Evolutionary conservation across 1,139 yeast genomes (phyloP), one percentile per base, ranked within the genome.

Genomic region (Blastobotrys illinoisensis): DNA sequence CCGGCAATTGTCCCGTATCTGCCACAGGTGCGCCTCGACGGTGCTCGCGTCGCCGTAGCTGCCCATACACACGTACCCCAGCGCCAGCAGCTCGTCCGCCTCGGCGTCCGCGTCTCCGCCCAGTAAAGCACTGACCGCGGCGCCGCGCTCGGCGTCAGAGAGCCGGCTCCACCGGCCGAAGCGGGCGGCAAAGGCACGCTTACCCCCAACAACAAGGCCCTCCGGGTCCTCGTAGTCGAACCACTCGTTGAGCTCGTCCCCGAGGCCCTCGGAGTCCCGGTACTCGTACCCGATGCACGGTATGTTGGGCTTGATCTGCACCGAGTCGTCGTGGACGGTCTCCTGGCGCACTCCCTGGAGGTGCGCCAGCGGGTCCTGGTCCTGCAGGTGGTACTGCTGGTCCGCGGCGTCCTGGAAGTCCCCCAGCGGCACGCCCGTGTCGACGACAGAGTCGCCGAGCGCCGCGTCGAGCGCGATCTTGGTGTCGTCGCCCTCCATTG

Each of bases 61-160:
- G 0, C 86, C 86, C 49, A 64, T 61, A 0, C 76, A 60, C 53
- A 70, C 76, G 62, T 79, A 80, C 3, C 64, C 48, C 9, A 73
- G 49, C 32, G 64, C 58, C 23, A 57, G 52, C 36, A 54, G 56
- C 51, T 54, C 40, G 49, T 44, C 43, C 45, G n/a, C 4, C 44
- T 43, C 45, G 44, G 32, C 21, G 13, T 20, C 45, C 47, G 32
- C 21, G 13, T 20, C 20, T 9, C 20, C 13, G 46, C 23, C 19
- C 32, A 55, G 9, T 9, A 51, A 28, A 21, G 18, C 23, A 46
- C 54, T 11, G 24, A 61, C 32, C 48, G 49, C 50, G 9, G 48
- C 56, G 23, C 47, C 50, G 26, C 48, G 54, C 3, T 45, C 49
- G 23, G 49, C 46, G 1, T 53, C 45, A 14, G 47, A 21, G 5